phyloP scores from a whole-genome alignment of 2,329 filamentous ascomycete species.

The Fusarium sororula region DNA sequence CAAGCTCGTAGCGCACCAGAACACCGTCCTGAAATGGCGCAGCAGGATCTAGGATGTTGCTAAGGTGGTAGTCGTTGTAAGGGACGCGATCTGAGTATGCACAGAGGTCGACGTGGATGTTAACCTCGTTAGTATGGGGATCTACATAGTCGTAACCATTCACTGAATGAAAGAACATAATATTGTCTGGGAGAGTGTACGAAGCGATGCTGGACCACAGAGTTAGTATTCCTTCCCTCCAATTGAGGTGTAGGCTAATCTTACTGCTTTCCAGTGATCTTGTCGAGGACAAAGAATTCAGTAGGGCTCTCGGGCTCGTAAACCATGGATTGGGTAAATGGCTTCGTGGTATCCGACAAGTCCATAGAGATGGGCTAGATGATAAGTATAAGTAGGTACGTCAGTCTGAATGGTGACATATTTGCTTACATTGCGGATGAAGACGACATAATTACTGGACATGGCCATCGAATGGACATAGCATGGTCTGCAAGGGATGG shows the following conservation, averaged over 20 bases:
- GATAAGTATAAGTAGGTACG: no score
- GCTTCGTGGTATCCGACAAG: neutral
- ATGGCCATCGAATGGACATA: neutral
- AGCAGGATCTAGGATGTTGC: no score
- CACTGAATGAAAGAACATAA: no score
- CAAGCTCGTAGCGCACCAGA: no score
- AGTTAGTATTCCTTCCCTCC: neutral
- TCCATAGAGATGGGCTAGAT: neutral
- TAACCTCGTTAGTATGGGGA: no score
- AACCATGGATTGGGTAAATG: neutral
- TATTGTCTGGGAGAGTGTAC: neutral
- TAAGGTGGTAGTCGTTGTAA: no score
- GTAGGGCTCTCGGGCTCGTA: neutral
- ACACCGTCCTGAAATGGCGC: no score
- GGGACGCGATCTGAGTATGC: no score
- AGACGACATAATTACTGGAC: neutral
- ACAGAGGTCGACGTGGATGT: no score
- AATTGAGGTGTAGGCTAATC: no score
- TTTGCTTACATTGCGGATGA: neutral
- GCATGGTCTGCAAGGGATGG: neutral
- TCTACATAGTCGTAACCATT: no score
- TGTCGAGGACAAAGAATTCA: neutral
- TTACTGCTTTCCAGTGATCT: neutral
- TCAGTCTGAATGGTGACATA: neutral
- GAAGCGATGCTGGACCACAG: neutral